Percentiles rank a stretch among this genome's conserved stretches.
phyloP scores from a whole-genome alignment of 139 green algal genomes.

The Yamagishiella unicocca region DNA sequence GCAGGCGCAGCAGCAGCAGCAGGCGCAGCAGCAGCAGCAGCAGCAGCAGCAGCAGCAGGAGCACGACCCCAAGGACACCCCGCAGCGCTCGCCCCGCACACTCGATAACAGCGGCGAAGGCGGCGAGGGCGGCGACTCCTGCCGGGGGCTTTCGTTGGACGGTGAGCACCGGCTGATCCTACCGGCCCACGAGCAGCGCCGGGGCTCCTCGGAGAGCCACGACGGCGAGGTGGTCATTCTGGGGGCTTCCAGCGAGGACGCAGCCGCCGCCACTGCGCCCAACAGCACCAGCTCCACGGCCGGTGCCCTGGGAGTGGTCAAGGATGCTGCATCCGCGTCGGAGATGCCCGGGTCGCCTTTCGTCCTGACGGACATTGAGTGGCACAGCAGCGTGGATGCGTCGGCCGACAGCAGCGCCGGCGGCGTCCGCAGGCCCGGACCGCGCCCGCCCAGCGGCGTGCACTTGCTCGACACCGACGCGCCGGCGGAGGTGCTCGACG shows the following conservation, averaged over 20 bases:
- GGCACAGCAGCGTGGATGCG: neutral
- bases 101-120: neutral
- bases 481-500: too few species aligned
- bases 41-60: neutral
- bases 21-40: neutral
- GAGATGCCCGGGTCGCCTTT: conserved; percentile 1
- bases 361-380: conserved; percentile 8
- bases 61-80: neutral
- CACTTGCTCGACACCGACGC: too few species aligned
- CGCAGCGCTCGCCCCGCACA: neutral
- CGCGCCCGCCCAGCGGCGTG: too few species aligned
- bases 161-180: too few species aligned
- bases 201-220: neutral
- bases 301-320: too few species aligned
- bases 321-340: too few species aligned
- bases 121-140: too few species aligned
- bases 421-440: too few species aligned
- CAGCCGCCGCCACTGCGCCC: neutral
- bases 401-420: neutral
- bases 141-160: too few species aligned
- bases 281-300: too few species aligned
- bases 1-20: neutral
- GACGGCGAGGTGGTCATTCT: conserved; percentile 6
- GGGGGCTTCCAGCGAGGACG: neutral
- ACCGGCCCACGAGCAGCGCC: too few species aligned